A percentile compares a stretch with the other conserved stretches of the same genome.
phyloP scores from a whole-genome alignment of 441 rosid species.

The Aleurites moluccanus region DNA sequence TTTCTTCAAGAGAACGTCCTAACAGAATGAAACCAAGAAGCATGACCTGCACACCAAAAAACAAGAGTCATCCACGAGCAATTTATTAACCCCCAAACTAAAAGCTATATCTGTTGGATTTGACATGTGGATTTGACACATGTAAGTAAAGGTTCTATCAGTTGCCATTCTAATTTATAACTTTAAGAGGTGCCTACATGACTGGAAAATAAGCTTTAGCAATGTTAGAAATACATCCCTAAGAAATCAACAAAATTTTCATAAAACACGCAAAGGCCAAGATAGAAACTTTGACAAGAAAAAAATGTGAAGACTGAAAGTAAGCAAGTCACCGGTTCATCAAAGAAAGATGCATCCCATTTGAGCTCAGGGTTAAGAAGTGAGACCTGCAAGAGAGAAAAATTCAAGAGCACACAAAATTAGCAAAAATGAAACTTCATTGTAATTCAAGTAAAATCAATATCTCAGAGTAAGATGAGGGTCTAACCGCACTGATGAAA shows the following conservation, averaged over 20 bases:
- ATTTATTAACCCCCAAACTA: constrained; percentile 17
- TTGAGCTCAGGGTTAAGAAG: constrained; percentile 80
- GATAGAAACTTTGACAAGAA: constrained; percentile 14
- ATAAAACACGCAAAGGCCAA: background rate
- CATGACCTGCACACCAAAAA: constrained; percentile 95
- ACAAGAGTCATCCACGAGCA: constrained; percentile 51
- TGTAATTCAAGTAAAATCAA: background rate
- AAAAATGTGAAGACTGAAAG: constrained; percentile 29
- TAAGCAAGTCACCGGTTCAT: constrained; percentile 86
- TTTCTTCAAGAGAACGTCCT: constrained; percentile 95
- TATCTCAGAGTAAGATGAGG: background rate
- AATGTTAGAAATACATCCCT: background rate
- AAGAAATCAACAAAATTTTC: background rate
- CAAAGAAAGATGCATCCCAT: constrained; percentile 98
- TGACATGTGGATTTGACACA: background rate
- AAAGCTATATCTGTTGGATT: constrained; percentile 4
- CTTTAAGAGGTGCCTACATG: background rate
- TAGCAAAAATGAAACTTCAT: constrained; percentile 20
- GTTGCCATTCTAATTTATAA: background rate
- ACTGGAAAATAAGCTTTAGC: background rate
- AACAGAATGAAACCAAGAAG: constrained; percentile 96
- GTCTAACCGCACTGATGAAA: constrained; percentile 75
- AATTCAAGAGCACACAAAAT: constrained; percentile 21
- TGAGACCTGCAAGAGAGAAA: constrained; percentile 49
- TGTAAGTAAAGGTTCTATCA: background rate